These are phyloP conservation scores for Chalaropsis ovoidea DNA, from an alignment of 2,329 filamentous ascomycete genomes.

Conservation along the genomic window DNA sequence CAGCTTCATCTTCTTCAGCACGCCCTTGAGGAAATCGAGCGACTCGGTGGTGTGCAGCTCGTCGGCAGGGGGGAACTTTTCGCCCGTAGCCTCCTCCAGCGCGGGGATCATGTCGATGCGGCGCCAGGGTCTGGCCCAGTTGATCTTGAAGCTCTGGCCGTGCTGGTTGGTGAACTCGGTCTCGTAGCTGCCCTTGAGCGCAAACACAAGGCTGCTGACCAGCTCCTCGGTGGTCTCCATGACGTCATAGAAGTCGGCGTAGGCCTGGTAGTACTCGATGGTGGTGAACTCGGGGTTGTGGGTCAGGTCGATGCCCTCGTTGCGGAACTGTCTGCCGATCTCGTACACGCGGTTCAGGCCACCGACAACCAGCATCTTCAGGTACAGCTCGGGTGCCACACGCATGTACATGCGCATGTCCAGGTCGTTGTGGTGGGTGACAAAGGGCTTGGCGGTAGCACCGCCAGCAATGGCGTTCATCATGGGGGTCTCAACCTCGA, in stretches of 20 bases:
- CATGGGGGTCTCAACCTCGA: constrained; percentile 94
- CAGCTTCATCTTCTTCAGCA: constrained; percentile 82
- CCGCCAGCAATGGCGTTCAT: constrained; percentile 94
- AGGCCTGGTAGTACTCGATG: constrained; percentile 94
- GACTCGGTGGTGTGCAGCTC: constrained; percentile 84
- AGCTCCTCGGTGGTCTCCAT: constrained; percentile 90
- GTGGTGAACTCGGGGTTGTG: constrained; percentile 97
- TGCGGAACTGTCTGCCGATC: constrained; percentile 89
- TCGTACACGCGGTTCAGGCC: constrained; percentile 93
- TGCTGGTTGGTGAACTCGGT: constrained; percentile 79
- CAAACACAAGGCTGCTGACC: constrained; percentile 78
- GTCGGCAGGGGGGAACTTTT: constrained; percentile 85
- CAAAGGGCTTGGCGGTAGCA: constrained; percentile 85
- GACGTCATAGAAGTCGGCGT: constrained; percentile 81
- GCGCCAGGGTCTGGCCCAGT: constrained; percentile 94
- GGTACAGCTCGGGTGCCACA: constrained; percentile 86
- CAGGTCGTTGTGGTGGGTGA: constrained; percentile 91
- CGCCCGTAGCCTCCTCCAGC: constrained; percentile 77
- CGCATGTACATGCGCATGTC: constrained; percentile 93
- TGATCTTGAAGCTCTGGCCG: constrained; percentile 79
- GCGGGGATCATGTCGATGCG: constrained; percentile 85
- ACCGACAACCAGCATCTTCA: constrained; percentile 93
- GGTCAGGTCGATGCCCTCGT: constrained; percentile 63
- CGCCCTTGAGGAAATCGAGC: constrained; percentile 70
- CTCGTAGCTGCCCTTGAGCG: constrained; percentile 72